Percentiles rank a stretch among this genome's conserved stretches.
Conservation (phyloP, 2,329 filamentous ascomycete species). For the Diaporthe vexans region DNA sequence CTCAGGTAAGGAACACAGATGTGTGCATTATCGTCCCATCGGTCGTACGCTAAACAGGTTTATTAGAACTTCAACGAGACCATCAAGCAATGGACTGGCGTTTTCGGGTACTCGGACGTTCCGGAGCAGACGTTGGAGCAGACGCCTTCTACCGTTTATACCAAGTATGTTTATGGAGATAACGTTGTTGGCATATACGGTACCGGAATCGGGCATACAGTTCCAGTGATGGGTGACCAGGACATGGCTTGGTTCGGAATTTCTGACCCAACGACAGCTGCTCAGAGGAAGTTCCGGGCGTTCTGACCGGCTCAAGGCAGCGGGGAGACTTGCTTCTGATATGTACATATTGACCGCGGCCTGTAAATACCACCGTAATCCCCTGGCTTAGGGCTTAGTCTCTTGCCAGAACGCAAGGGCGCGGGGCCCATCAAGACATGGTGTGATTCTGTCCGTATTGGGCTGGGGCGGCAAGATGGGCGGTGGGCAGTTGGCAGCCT, state of each 20-base stretch:
- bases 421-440: not conserved
- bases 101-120: slow-evolving; percentile 54
- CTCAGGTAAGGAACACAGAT: slow-evolving; percentile 38
- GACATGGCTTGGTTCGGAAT: slow-evolving; percentile 56
- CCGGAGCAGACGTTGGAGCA: slow-evolving; percentile 49
- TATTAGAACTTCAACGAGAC: slow-evolving; percentile 56
- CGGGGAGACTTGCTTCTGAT: not conserved
- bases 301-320: not conserved
- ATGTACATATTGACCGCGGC: slow-evolving; percentile 2
- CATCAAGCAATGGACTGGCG: slow-evolving; percentile 62
- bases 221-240: slow-evolving; percentile 50
- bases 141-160: slow-evolving; percentile 53
- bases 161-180: slow-evolving; percentile 54
- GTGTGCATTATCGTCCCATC: not conserved
- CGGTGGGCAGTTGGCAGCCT: not conserved
- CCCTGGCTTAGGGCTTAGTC: not conserved
- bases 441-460: not conserved
- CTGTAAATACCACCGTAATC: not conserved
- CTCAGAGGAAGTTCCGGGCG: not conserved
- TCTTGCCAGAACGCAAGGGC: not conserved
- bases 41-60: not conserved
- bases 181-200: slow-evolving; percentile 53
- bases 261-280: slow-evolving; percentile 21
- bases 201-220: slow-evolving; percentile 52
- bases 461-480: not conserved